phyloP scores from a whole-genome alignment of 2,329 filamentous ascomycete genomes.

The Aspergillus quadrilineatus region DNA sequence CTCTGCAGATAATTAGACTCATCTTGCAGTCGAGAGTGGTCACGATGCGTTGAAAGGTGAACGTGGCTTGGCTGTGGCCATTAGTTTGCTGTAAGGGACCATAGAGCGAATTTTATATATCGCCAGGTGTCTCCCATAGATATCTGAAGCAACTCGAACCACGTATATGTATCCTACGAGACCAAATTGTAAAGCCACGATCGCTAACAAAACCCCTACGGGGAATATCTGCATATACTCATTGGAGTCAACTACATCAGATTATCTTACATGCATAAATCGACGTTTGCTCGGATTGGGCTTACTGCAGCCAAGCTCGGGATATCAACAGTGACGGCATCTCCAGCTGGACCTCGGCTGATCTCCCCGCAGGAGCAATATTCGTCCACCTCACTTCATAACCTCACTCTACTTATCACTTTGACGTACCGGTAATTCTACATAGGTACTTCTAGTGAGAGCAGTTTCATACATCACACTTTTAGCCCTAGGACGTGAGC shows the following conservation, averaged over 20 bases:
- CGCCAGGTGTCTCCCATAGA: too few relatives aligned
- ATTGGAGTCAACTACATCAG: not conserved
- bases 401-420: not conserved
- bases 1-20: too few relatives aligned
- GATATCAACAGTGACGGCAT: not conserved
- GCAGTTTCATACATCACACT: not conserved
- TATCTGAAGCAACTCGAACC: not conserved
- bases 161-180: not conserved
- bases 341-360: conserved; percentile 7
- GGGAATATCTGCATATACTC: not conserved
- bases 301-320: not conserved
- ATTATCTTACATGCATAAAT: not conserved
- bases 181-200: not conserved
- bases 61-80: too few relatives aligned
- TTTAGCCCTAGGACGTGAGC: not conserved
- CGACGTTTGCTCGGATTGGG: too few relatives aligned
- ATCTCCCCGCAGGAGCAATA: not conserved
- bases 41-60: too few relatives aligned
- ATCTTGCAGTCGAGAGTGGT: too few relatives aligned
- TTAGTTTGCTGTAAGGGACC: too few relatives aligned
- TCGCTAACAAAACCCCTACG: not conserved
- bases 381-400: not conserved
- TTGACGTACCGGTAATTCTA: not conserved
- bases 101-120: too few relatives aligned
- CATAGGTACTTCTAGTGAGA: not conserved